Conservation (phyloP, 2,329 filamentous ascomycete species). For the Phaeoacremonium minimum region DNA sequence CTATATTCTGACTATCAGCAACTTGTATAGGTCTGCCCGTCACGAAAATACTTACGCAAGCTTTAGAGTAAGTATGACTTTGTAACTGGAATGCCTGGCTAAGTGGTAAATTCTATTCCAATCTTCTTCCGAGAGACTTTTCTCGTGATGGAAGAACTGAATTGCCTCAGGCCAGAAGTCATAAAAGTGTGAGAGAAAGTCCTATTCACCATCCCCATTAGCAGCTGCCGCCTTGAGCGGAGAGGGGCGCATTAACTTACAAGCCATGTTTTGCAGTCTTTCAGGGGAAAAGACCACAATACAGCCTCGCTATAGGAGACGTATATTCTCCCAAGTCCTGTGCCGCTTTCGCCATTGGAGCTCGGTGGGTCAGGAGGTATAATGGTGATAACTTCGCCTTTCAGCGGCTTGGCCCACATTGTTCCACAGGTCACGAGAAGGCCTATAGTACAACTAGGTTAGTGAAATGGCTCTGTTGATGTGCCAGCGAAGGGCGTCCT, state of each 20-base stretch:
- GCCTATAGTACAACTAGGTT: no score
- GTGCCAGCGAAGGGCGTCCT: no score
- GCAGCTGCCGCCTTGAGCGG: conserved; percentile 5
- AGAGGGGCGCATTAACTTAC: conserved; percentile 22
- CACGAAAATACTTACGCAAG: conserved; percentile 7
- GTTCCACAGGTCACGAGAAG: conserved; percentile 37
- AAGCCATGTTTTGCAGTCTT: conserved; percentile 40
- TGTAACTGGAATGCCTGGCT: conserved; percentile 11
- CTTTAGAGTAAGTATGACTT: conserved; percentile 13
- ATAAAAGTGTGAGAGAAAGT: conserved; percentile 34
- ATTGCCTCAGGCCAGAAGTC: conserved; percentile 35
- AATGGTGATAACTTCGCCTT: conserved; percentile 24
- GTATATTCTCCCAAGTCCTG: conserved; percentile 18
- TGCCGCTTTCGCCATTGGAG: conserved; percentile 6
- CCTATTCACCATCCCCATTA: conserved; percentile 11
- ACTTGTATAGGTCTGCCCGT: neutral
- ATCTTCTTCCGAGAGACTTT: conserved; percentile 9
- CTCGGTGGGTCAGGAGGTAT: conserved; percentile 2
- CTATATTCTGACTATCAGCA: conserved; percentile 2
- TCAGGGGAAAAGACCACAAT: conserved; percentile 30
- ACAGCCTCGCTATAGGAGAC: conserved; percentile 28
- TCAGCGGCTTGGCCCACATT: conserved; percentile 26
- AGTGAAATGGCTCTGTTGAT: no score
- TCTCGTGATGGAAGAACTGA: conserved; percentile 22
- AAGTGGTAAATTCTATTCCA: conserved; percentile 17